Conservation (phyloP, 768 basidiomycete genomes). For the Boletus subparvulus region DNA sequence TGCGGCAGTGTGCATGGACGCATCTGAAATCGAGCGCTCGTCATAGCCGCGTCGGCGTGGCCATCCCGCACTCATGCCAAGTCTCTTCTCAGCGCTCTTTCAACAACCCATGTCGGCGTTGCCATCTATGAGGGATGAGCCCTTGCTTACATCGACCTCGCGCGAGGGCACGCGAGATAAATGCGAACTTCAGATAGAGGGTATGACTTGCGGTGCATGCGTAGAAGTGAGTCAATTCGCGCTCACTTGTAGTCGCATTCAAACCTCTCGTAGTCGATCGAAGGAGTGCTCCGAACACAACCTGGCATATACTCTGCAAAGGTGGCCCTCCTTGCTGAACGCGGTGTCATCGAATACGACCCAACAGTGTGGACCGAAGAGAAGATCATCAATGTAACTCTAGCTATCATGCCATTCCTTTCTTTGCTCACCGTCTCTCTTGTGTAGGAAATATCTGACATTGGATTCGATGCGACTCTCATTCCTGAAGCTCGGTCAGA, state of each 20-base stretch:
- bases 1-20: not conserved
- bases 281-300: constrained; percentile 77
- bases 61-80: not conserved
- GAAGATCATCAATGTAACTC: constrained; percentile 67
- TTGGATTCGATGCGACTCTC: constrained; percentile 85
- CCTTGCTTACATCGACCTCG: constrained; percentile 21
- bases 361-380: constrained; percentile 74
- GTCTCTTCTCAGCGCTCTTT: not conserved
- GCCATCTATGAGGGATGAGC: constrained; percentile 20
- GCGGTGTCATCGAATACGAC: constrained; percentile 90
- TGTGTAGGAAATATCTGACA: constrained; percentile 83
- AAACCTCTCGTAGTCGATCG: constrained; percentile 60
- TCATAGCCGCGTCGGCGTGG: not conserved
- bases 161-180: constrained; percentile 38
- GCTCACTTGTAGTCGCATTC: not conserved
- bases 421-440: constrained; percentile 3
- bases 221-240: constrained; percentile 62
- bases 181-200: constrained; percentile 81
- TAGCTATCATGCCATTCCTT: not conserved
- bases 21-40: constrained; percentile 8
- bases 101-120: constrained; percentile 8
- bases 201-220: constrained; percentile 89
- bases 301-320: constrained; percentile 89
- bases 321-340: constrained; percentile 96
- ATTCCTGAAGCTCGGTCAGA: constrained; percentile 68